Percentiles rank a stretch among this genome's conserved stretches.
Evolutionary conservation across 208 protist species (phyloP).

Genomic region (Endotrypanum monterogeii): DNA sequence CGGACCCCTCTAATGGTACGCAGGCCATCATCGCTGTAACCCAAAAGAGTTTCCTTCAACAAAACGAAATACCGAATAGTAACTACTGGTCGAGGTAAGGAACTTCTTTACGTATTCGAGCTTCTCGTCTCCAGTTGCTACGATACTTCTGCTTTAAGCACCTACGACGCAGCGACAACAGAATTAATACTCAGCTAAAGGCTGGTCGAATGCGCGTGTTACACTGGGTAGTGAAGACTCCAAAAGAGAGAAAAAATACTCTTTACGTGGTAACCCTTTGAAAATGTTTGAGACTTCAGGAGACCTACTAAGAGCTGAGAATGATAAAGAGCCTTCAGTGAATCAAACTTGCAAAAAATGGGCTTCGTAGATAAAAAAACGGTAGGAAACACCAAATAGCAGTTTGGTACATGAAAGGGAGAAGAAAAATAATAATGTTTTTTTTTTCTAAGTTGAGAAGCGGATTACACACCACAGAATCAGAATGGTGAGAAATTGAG

Average conservation of each 20-base stretch:
- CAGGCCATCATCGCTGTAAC: conserved; percentile 1
- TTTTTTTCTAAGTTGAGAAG: not conserved
- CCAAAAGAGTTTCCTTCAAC: not conserved
- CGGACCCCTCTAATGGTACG: conserved; percentile 10
- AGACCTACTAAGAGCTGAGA: not conserved
- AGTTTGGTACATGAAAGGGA: not conserved
- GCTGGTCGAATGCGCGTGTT: not conserved
- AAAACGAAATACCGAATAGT: not conserved
- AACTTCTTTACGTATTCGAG: not conserved
- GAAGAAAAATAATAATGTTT: not conserved
- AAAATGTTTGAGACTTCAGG: not conserved
- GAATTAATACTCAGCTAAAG: not conserved
- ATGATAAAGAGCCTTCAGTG: not conserved
- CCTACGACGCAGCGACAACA: not conserved
- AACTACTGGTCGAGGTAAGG: not conserved
- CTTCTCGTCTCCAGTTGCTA: not conserved
- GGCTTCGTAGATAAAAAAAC: not conserved
- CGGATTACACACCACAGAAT: not conserved
- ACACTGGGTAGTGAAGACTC: not conserved
- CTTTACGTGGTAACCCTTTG: not conserved
- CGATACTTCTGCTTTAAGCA: conserved; percentile 2
- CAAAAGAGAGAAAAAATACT: not conserved
- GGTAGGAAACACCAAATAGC: not conserved
- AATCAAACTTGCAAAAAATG: not conserved
- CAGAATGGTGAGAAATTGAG: not conserved